Evolutionary conservation across 2,329 filamentous ascomycete genomes (phyloP).

Genomic region (Orbilia brochopaga): DNA sequence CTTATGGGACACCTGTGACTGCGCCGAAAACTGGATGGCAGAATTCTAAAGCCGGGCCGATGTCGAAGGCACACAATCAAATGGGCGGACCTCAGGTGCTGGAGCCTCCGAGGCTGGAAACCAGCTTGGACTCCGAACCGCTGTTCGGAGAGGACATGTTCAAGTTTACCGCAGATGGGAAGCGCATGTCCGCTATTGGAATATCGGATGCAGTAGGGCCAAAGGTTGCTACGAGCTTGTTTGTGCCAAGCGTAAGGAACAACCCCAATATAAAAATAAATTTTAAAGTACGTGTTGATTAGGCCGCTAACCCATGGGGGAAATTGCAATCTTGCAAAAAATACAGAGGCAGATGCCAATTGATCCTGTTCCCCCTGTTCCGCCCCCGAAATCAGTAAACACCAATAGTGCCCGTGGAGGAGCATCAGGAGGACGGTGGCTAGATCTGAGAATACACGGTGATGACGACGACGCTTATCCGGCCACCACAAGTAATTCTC

Average conservation of each 20-base stretch:
- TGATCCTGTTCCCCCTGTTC: slow-evolving; percentile 40
- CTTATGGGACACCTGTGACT: slow-evolving; percentile 50
- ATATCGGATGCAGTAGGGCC: slow-evolving; percentile 53
- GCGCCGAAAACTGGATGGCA: slow-evolving; percentile 52
- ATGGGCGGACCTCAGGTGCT: slow-evolving; percentile 39
- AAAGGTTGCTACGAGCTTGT: slow-evolving; percentile 53
- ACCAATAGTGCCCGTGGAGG: slow-evolving; percentile 14
- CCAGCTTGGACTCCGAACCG: slow-evolving; percentile 54
- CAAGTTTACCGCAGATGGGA: slow-evolving; percentile 53
- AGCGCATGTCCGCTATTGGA: slow-evolving; percentile 52
- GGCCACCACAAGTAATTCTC: slow-evolving; percentile 17
- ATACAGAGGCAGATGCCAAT: slow-evolving; percentile 43
- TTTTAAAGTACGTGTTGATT: slow-evolving; percentile 2
- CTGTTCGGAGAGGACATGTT: slow-evolving; percentile 55
- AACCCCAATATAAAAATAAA: slow-evolving; percentile 15
- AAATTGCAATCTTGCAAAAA: too few relatives aligned
- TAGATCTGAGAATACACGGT: slow-evolving; percentile 45
- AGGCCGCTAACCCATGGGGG: slow-evolving; percentile 45
- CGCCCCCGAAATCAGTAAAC: slow-evolving; percentile 43
- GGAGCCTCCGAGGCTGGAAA: slow-evolving; percentile 54
- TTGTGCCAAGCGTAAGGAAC: slow-evolving; percentile 53
- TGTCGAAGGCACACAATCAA: slow-evolving; percentile 41
- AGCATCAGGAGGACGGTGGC: slow-evolving; percentile 11
- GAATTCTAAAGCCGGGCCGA: slow-evolving; percentile 53
- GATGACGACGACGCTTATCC: slow-evolving; percentile 49